These are phyloP conservation scores for Cladophialophora exuberans DNA, from an alignment of 2,329 filamentous ascomycete species.

Conservation along the genomic window DNA sequence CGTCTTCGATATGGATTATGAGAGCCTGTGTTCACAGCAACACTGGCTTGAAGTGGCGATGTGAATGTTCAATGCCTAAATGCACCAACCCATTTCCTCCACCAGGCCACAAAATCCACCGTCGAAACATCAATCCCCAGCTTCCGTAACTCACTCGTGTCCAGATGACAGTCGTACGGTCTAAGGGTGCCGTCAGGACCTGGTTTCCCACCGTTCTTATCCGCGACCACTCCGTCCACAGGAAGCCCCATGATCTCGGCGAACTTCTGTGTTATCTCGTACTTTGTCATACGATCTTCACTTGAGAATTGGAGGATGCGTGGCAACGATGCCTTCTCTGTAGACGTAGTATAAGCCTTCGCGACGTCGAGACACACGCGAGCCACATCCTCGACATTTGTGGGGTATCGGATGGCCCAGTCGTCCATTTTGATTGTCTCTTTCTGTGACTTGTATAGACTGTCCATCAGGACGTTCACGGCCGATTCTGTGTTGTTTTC, in stretches of 20 bases:
- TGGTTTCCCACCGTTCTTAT: constrained; percentile 60
- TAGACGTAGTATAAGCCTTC: constrained; percentile 65
- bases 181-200: constrained; percentile 44
- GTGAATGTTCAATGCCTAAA: constrained; percentile 21
- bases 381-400: constrained; percentile 84
- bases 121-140: constrained; percentile 75
- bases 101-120: constrained; percentile 79
- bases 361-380: constrained; percentile 77
- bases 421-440: constrained; percentile 77
- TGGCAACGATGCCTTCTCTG: constrained; percentile 59
- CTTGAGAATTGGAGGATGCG: constrained; percentile 80
- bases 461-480: constrained; percentile 78
- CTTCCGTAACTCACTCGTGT: constrained; percentile 71
- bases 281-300: constrained; percentile 86
- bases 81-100: constrained; percentile 64
- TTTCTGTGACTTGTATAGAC: constrained; percentile 72
- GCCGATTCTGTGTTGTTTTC: constrained; percentile 71
- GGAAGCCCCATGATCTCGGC: constrained; percentile 78
- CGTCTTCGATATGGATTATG: not conserved
- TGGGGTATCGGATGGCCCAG: constrained; percentile 82
- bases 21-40: too few species aligned
- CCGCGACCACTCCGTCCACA: constrained; percentile 68
- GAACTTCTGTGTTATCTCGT: constrained; percentile 79
- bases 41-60: too few species aligned
- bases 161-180: constrained; percentile 87